Evolutionary conservation across 805 yeast genomes (phyloP).

Genomic region (Sugiyamaella chiloensis): DNA sequence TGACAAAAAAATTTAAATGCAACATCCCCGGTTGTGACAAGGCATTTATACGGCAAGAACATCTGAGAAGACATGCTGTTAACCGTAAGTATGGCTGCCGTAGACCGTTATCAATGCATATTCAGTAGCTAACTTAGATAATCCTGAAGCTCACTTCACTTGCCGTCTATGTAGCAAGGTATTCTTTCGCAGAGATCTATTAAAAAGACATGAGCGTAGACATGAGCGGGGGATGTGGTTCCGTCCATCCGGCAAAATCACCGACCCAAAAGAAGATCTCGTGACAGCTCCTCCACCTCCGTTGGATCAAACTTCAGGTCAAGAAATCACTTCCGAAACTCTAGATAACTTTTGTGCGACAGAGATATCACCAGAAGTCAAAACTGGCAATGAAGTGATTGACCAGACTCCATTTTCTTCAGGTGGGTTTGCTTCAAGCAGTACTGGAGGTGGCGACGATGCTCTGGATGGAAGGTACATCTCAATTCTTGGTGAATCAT

Average conservation of each 20-base stretch:
- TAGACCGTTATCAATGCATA: no score
- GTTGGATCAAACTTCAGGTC: not conserved
- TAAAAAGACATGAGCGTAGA: constrained; percentile 46
- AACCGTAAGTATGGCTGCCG: constrained; percentile 20
- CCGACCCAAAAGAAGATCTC: not conserved
- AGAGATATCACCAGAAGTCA: not conserved
- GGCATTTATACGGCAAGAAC: constrained; percentile 14
- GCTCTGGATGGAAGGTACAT: constrained; percentile 1
- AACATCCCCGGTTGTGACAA: constrained; percentile 14
- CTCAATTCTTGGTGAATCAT: constrained; percentile 1
- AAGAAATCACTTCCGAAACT: not conserved
- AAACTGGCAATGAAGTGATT: not conserved
- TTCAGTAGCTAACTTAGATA: no score
- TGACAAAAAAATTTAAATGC: not conserved
- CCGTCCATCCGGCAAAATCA: constrained; percentile 12
- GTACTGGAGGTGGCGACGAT: no score
- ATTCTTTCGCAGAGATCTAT: constrained; percentile 53
- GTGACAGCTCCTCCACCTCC: not conserved
- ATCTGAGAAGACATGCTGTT: constrained; percentile 13
- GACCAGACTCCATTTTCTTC: not conserved
- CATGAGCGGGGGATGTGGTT: constrained; percentile 22
- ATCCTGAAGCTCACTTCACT: constrained; percentile 19
- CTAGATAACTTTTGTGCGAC: not conserved
- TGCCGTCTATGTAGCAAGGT: constrained; percentile 41
- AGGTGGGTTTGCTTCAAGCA: not conserved